Conservation (phyloP, 139 green algal genomes). For the Chlamydomonas applanata region DNA sequence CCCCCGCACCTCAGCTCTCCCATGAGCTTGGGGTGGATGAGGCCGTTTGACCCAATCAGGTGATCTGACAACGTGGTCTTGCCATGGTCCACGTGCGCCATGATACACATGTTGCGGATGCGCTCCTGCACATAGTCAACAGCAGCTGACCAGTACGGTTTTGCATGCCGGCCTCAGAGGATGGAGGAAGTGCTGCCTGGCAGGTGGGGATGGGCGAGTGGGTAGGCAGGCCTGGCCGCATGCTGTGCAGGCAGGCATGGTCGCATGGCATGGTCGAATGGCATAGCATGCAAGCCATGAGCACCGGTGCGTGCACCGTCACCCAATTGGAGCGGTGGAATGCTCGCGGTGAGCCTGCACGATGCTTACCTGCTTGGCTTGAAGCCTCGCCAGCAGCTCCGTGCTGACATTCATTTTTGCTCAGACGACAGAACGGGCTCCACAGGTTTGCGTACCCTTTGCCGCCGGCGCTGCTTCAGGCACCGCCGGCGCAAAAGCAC, state of each 20-base stretch:
- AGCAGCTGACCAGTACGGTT: background rate
- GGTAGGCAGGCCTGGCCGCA: background rate
- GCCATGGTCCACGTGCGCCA: conserved; percentile 99
- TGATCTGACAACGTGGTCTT: conserved; percentile 97
- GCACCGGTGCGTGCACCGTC: background rate
- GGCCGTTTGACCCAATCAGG: conserved; percentile 95
- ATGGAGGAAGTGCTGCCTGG: background rate
- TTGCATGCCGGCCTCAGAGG: background rate
- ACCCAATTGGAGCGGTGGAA: too few relatives aligned
- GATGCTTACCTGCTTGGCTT: conserved; percentile 25
- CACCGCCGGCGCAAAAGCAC: too few relatives aligned
- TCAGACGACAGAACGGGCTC: too few relatives aligned
- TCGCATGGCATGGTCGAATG: background rate
- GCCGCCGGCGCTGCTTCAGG: too few relatives aligned
- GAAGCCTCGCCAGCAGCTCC: conserved; percentile 21
- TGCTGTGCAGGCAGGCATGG: background rate
- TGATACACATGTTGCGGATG: conserved; percentile 96
- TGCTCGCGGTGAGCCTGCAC: background rate
- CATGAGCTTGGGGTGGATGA: conserved; percentile 91
- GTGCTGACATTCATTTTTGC: conserved; percentile 29
- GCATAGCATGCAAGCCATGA: background rate
- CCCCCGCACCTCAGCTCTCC: conserved; percentile 11
- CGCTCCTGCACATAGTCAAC: conserved; percentile 52
- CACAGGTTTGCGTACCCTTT: too few relatives aligned
- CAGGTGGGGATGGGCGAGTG: background rate